These are phyloP conservation scores for Cystofilobasidium ferigula DNA, from an alignment of 768 basidiomycete genomes.

Conservation along the genomic window DNA sequence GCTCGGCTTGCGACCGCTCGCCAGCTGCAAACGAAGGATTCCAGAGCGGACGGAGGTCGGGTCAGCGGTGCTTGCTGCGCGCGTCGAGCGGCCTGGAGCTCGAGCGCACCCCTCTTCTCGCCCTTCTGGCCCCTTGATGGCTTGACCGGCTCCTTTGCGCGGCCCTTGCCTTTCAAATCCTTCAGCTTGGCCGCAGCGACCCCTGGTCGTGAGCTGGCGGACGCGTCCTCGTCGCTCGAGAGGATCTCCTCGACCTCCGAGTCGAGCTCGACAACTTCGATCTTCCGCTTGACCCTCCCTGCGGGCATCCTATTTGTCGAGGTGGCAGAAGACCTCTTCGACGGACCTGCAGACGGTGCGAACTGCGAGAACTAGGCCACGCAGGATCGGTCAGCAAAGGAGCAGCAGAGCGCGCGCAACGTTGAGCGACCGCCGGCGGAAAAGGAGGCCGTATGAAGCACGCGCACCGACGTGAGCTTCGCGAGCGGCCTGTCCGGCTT, in stretches of 20 bases:
- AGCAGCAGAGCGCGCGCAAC: not conserved
- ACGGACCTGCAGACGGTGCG: not conserved
- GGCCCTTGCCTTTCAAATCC: not conserved
- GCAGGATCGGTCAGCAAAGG: not conserved
- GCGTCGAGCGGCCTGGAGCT: not conserved
- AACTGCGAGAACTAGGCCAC: no score
- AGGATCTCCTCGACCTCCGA: slow-evolving; percentile 9
- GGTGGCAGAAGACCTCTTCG: not conserved
- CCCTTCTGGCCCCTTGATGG: not conserved
- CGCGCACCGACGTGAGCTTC: not conserved
- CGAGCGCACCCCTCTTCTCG: not conserved
- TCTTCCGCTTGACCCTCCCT: slow-evolving; percentile 9
- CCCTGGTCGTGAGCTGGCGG: no score
- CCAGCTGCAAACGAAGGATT: not conserved
- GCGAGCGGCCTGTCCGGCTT: not conserved
- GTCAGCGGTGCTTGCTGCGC: not conserved
- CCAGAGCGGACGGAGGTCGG: no score
- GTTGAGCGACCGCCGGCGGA: not conserved
- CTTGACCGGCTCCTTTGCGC: not conserved
- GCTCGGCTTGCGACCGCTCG: not conserved
- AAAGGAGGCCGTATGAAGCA: not conserved
- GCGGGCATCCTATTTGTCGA: no score
- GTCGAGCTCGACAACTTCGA: not conserved
- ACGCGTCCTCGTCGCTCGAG: not conserved
- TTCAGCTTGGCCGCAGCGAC: not conserved